A percentile compares a stretch with the other conserved stretches of the same genome.
Evolutionary conservation across 352 stramenopile species (phyloP).

Genomic region (Elongisporangium undulatum): DNA sequence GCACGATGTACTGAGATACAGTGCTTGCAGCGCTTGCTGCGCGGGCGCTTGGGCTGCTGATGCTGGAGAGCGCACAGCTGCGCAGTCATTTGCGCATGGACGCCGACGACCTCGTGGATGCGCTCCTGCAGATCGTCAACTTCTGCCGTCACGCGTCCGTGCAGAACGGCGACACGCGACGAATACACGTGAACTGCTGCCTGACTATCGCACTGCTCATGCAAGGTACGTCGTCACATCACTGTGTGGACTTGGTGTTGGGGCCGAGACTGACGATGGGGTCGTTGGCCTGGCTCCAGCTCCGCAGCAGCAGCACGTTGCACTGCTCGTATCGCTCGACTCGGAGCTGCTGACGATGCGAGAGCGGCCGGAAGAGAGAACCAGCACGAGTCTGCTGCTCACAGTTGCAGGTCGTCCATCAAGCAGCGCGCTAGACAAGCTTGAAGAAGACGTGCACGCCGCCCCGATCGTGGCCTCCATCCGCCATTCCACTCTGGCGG

Average conservation of each 20-base stretch:
- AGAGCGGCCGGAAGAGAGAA: conserved; percentile 28
- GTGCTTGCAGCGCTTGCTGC: conserved; percentile 41
- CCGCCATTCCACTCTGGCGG: background rate
- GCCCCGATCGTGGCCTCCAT: background rate
- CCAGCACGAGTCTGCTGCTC: conserved; percentile 43
- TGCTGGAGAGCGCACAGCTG: conserved; percentile 33
- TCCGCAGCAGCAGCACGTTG: conserved; percentile 22
- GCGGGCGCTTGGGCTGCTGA: conserved; percentile 57
- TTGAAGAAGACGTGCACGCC: background rate
- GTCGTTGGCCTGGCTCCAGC: conserved; percentile 8
- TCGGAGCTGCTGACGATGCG: conserved; percentile 64
- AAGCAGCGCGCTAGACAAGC: conserved; percentile 8
- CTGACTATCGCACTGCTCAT: conserved; percentile 84
- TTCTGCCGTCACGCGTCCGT: conserved; percentile 42
- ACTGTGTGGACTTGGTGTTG: conserved; percentile 3
- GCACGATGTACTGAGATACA: background rate
- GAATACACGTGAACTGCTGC: conserved; percentile 80
- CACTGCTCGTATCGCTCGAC: conserved; percentile 59
- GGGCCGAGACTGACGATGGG: background rate
- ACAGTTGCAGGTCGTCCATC: conserved; percentile 44
- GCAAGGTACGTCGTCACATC: conserved; percentile 41
- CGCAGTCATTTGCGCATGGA: conserved; percentile 44
- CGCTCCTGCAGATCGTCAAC: conserved; percentile 65
- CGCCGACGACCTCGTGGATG: conserved; percentile 63
- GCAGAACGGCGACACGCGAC: conserved; percentile 50